These are phyloP conservation scores for Fusarium sp. DNA, from an alignment of 2,329 filamentous ascomycete genomes.

Conservation along the genomic window DNA sequence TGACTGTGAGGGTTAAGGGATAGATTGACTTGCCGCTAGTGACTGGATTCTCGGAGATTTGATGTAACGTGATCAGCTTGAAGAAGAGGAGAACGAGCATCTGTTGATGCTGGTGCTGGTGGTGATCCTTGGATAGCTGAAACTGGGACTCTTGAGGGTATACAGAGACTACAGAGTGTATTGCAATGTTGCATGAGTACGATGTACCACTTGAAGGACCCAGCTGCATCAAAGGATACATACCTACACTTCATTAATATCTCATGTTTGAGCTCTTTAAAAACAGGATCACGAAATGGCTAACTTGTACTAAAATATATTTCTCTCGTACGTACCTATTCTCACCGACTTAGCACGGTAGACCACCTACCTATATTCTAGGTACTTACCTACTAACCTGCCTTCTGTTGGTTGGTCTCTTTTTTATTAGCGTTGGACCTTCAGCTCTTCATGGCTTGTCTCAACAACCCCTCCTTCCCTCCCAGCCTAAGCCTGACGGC, in stretches of 20 bases:
- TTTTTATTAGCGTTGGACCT: background rate
- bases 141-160: background rate
- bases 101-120: background rate
- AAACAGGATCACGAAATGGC: background rate
- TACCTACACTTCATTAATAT: too few species aligned
- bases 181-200: background rate
- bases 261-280: background rate
- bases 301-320: background rate
- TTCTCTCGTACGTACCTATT: background rate
- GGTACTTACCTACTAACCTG: background rate
- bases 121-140: constrained; percentile 30
- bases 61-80: background rate
- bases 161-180: background rate
- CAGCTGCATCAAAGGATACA: too few species aligned
- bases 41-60: background rate
- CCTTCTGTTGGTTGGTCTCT: background rate
- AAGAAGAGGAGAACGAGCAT: background rate
- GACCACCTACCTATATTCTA: background rate
- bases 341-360: background rate
- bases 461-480: constrained; percentile 21
- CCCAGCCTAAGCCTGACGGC: background rate
- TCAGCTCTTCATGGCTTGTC: constrained; percentile 25
- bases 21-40: background rate
- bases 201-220: background rate
- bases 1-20: background rate